Evolutionary conservation across 257 asterid species (phyloP), one percentile per base, ranked within the genome.

Genomic region (Ilex asprella): DNA sequence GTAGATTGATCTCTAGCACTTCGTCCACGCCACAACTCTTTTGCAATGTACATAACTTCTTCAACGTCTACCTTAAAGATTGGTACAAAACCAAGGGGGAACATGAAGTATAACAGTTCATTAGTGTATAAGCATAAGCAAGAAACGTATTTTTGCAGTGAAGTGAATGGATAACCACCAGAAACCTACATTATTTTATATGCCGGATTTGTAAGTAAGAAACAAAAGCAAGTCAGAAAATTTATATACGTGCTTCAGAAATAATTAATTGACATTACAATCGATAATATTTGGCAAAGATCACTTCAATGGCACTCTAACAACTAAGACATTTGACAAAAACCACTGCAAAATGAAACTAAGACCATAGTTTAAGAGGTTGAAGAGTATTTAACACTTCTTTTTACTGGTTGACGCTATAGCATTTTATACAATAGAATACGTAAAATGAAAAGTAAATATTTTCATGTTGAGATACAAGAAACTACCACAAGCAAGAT

Each of bases 11-110:
- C 99, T 74, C 95, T 83, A 31, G 96, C 95, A 83, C 99, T 86
- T 74, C 97, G 86, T 61, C 96, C 91, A 66, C 74, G 91, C 98
- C 98, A 92, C 81, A 92, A 79, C 81, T 89, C 99, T 82, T 92
- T 92, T 59, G 70, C 83, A 51, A 89, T 63, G 61, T 89, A 89
- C 95, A 83, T 79, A 47, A 89, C 95, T 78, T 92, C 97, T 60
- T 83, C 93, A 50, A 82, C 97, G 72, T 89, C 99, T 65, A 92
- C 99, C 99, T 92, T 74, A 30, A 71, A 75, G 63, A 8, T 35
- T 64, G 70, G 62, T 58, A 60, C 39, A 67, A 44, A 63, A 43
- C 56, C 63, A 43, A 47, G 12, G 39, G 46, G 27, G 13, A 50
- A 31, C 29, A 60, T 39, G 50, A 29, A 32, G n/a, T 27, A 29